Conservation (phyloP, 1,284 basidiomycete species). For the Termitomyces sp. region DNA sequence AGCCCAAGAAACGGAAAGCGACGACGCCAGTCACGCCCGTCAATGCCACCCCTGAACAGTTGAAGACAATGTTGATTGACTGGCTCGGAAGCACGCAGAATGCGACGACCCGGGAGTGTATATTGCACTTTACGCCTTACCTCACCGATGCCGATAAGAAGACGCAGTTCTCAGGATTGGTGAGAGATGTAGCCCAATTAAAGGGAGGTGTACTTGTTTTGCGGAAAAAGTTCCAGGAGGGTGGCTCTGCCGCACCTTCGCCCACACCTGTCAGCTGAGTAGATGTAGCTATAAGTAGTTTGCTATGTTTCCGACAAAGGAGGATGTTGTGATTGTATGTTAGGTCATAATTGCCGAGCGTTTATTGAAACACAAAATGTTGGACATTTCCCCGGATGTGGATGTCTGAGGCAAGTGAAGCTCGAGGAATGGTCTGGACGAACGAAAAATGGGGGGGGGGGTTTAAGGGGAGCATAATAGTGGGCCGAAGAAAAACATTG, state of each 20-base stretch:
- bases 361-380: too few relatives aligned
- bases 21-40: constrained; percentile 27
- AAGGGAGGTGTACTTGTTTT: constrained; percentile 63
- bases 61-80: constrained; percentile 64
- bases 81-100: constrained; percentile 64
- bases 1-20: constrained; percentile 63
- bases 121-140: constrained; percentile 72
- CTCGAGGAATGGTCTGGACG: not conserved
- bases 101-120: constrained; percentile 69
- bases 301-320: not conserved
- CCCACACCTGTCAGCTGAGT: constrained; percentile 17
- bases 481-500: not conserved
- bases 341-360: too few relatives aligned
- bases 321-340: not conserved
- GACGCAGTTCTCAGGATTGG: constrained; percentile 64
- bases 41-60: constrained; percentile 43
- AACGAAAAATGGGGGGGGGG: not conserved
- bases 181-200: constrained; percentile 70
- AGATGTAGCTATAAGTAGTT: not conserved
- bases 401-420: not conserved
- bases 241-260: constrained; percentile 31
- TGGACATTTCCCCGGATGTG: not conserved
- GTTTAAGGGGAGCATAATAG: too few relatives aligned
- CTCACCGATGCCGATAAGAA: constrained; percentile 66
- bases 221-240: constrained; percentile 40